phyloP scores from a whole-genome alignment of 768 basidiomycete genomes.

The Pleurotus djamor region DNA sequence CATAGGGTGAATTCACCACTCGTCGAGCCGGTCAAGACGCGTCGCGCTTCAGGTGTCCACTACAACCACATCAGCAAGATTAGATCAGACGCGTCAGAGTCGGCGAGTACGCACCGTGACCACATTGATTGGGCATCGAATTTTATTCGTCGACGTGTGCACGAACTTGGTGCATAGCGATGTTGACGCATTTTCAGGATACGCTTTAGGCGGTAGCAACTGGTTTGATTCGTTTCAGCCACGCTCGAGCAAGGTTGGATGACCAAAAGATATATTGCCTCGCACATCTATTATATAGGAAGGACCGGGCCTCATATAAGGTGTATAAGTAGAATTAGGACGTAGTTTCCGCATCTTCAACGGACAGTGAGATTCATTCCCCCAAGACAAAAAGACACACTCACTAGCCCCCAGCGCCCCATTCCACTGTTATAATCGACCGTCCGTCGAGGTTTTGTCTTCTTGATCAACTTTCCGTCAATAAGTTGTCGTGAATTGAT shows the following conservation, averaged over 20 bases:
- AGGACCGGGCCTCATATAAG: slow-evolving; percentile 78
- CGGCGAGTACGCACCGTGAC: slow-evolving; percentile 67
- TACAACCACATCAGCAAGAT: slow-evolving; percentile 23
- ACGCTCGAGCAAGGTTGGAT: slow-evolving; percentile 14
- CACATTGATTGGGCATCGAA: slow-evolving; percentile 94
- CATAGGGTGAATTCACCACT: slow-evolving; percentile 98
- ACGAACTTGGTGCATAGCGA: slow-evolving; percentile 97
- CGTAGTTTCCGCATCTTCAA: slow-evolving; percentile 71
- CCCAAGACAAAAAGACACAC: slow-evolving; percentile 18
- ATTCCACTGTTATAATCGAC: slow-evolving; percentile 93
- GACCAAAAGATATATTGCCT: not conserved
- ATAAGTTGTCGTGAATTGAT: slow-evolving; percentile 69
- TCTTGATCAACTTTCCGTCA: slow-evolving; percentile 85
- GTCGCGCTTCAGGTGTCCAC: slow-evolving; percentile 98
- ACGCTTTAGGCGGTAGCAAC: slow-evolving; percentile 94
- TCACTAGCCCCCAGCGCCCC: slow-evolving; percentile 82
- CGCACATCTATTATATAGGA: slow-evolving; percentile 89
- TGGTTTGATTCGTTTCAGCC: slow-evolving; percentile 28
- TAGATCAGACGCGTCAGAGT: not conserved
- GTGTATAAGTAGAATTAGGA: slow-evolving; percentile 74
- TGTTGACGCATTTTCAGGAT: slow-evolving; percentile 87
- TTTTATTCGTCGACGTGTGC: slow-evolving; percentile 98
- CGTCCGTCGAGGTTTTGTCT: slow-evolving; percentile 88
- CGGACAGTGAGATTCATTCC: not conserved
- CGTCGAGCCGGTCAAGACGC: slow-evolving; percentile 92